Conservation (phyloP, 768 basidiomycete genomes). For the Pulveroboletus sp. region DNA sequence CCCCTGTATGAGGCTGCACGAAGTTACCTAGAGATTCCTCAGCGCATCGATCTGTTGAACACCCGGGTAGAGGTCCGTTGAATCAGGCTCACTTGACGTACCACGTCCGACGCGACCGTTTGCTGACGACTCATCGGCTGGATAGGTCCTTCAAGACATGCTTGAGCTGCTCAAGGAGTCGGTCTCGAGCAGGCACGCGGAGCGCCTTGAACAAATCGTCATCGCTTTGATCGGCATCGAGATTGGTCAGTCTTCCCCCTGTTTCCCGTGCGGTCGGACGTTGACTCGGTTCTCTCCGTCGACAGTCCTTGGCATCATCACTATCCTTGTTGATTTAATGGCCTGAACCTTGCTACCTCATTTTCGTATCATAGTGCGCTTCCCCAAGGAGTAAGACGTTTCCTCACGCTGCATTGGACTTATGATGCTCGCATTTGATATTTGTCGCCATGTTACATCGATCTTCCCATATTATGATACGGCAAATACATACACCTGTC, state of each 20-base stretch:
- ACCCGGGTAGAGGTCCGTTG: slow-evolving; percentile 80
- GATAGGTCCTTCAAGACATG: slow-evolving; percentile 93
- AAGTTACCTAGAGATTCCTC: slow-evolving; percentile 92
- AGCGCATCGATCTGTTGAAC: slow-evolving; percentile 88
- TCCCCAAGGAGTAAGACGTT: slow-evolving; percentile 3
- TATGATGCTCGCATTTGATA: slow-evolving; percentile 6
- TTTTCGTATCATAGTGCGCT: slow-evolving; percentile 11
- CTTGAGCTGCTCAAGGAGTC: slow-evolving; percentile 92
- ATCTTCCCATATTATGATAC: slow-evolving; percentile 1
- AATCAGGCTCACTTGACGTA: slow-evolving; percentile 3
- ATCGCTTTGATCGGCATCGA: slow-evolving; percentile 88
- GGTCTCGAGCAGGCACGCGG: slow-evolving; percentile 85
- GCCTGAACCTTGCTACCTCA: slow-evolving; percentile 31
- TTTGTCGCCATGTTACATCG: neutral
- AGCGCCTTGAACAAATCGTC: slow-evolving; percentile 89
- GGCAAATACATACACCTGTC: neutral
- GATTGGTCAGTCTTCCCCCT: slow-evolving; percentile 51
- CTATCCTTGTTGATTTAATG: slow-evolving; percentile 83
- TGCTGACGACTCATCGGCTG: slow-evolving; percentile 1
- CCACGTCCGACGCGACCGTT: neutral
- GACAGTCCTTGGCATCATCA: slow-evolving; percentile 82
- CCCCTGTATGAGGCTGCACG: slow-evolving; percentile 91
- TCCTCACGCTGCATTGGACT: slow-evolving; percentile 2
- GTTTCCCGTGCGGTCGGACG: neutral
- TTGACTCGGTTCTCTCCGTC: slow-evolving; percentile 4